Base-by-base conservation (phyloP, 108 stramenopile genomes). In the Cyclotella cryptica region DNA sequence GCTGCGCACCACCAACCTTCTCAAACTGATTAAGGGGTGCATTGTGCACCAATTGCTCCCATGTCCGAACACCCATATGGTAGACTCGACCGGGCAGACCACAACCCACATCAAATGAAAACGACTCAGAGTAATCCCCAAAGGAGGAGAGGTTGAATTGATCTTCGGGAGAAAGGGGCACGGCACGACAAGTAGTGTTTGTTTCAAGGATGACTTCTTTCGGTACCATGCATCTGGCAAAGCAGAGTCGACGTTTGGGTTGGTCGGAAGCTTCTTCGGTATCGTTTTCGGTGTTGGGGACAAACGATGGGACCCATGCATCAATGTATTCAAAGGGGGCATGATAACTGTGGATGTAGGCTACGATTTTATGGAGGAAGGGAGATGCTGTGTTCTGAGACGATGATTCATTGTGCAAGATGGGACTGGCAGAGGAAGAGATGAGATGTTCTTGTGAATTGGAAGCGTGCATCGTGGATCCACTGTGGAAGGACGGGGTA, bases 321-420 rank as follows among this genome's bases (percentile, higher is more conserved):
- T 95, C 94, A 10, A 93, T 70, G 30, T 95, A 90, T 68, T 95
- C 94, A 77, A 95, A 95, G n/a, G 94, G 94, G 40, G 91, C 79
- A 52, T 80, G 57, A 70, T 92, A 87, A 29, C 90, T 74, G 18
- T 90, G 89, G 22, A 95, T 73, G 78, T 87, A 93, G 1, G 74
- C 28, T 17, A 90, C 84, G n/a, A 85, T 81, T 45, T 85, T 90
- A 21, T 84, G 69, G 27, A 95, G 44, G 74, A 90, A 95, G 10
- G 94, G 94, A 28, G 94, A 89, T 24, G 90, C 19, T 52, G 30
- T 53, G 46, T 21, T 40, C n/a, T 60, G 60, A 24, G 57, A 46
- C 13, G 55, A 39, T 24, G 35, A 67, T 17, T 30, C 12, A 8
- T 18, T 44, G 17, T 0, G 5, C 2, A 10, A 29, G 18, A 4